Conservation (phyloP, 352 stramenopile species). For the Globisporangium paroecandrum region DNA sequence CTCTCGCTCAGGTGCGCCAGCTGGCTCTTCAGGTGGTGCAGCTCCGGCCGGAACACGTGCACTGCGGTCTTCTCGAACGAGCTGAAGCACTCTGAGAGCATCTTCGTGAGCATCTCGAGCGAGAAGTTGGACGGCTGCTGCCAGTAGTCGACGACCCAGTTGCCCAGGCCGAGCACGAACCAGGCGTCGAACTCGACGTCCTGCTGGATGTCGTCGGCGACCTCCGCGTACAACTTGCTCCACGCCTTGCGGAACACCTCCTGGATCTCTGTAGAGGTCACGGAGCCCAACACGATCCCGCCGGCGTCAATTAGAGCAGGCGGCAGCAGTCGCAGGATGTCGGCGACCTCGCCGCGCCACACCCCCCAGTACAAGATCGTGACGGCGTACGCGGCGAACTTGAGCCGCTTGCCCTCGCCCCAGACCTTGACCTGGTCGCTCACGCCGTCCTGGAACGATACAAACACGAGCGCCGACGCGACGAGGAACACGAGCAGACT, state of each 20-base stretch:
- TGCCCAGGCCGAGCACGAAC: constrained; percentile 66
- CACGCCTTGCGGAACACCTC: constrained; percentile 5
- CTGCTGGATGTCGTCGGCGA: constrained; percentile 41
- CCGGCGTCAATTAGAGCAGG: constrained; percentile 64
- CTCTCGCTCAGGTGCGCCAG: constrained; percentile 39
- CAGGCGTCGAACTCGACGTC: constrained; percentile 65
- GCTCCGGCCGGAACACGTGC: constrained; percentile 50
- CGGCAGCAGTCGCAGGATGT: constrained; percentile 47
- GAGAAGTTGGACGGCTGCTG: constrained; percentile 78
- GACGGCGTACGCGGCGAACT: constrained; percentile 55
- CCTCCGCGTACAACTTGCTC: constrained; percentile 9
- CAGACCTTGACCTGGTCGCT: constrained; percentile 39
- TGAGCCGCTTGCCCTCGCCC: constrained; percentile 64
- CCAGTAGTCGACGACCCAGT: constrained; percentile 80
- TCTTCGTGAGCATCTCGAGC: constrained; percentile 59
- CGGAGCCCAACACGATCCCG: constrained; percentile 21
- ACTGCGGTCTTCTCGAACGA: constrained; percentile 50
- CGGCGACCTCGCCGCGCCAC: constrained; percentile 45
- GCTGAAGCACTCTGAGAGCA: constrained; percentile 54
- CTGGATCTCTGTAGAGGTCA: constrained; percentile 30
- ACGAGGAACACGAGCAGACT: constrained; percentile 33
- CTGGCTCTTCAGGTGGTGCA: constrained; percentile 43
- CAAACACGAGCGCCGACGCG: constrained; percentile 31
- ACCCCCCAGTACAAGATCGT: constrained; percentile 58
- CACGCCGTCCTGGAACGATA: constrained; percentile 25